Evolutionary conservation across 441 rosid species (phyloP).

Genomic region (Jatropha multifida): DNA sequence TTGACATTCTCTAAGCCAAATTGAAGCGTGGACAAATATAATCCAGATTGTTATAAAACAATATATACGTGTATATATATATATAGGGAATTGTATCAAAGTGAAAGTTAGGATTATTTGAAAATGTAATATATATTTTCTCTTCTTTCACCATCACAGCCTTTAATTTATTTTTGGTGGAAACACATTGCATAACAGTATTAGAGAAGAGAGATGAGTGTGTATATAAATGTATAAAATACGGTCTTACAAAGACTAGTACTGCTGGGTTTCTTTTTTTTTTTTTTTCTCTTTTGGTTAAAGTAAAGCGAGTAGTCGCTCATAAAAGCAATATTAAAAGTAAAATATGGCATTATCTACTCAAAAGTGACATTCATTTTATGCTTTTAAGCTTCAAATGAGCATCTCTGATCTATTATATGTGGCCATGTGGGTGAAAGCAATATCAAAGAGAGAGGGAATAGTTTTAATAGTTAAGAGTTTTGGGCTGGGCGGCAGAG

Average conservation of each 20-base stretch:
- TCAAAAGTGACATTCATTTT: slow-evolving; percentile 66
- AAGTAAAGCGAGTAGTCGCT: slow-evolving; percentile 47
- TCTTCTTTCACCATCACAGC: slow-evolving; percentile 51
- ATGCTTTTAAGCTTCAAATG: slow-evolving; percentile 62
- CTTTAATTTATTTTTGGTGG: slow-evolving; percentile 34
- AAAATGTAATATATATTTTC: slow-evolving; percentile 32
- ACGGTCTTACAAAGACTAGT: neutral
- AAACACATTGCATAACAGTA: slow-evolving; percentile 23
- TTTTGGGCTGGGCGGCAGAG: slow-evolving; percentile 41
- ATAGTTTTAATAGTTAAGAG: slow-evolving; percentile 25
- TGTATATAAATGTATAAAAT: neutral
- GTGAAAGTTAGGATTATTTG: slow-evolving; percentile 30
- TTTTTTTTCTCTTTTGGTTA: slow-evolving; percentile 38
- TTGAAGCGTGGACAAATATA: neutral
- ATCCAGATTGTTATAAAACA: too few species aligned
- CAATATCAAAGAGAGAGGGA: slow-evolving; percentile 31
- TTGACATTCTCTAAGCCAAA: too few species aligned
- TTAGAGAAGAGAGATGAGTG: neutral
- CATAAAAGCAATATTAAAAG: slow-evolving; percentile 53
- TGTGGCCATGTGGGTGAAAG: slow-evolving; percentile 84
- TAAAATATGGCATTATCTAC: slow-evolving; percentile 80
- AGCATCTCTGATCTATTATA: slow-evolving; percentile 54
- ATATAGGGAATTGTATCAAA: slow-evolving; percentile 30
- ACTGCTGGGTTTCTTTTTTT: slow-evolving; percentile 13
- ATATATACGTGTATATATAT: neutral